A percentile compares a stretch with the other conserved stretches of the same genome.
Conservation (phyloP, 2,329 filamentous ascomycete species). For the Neofusicoccum laricinum region DNA sequence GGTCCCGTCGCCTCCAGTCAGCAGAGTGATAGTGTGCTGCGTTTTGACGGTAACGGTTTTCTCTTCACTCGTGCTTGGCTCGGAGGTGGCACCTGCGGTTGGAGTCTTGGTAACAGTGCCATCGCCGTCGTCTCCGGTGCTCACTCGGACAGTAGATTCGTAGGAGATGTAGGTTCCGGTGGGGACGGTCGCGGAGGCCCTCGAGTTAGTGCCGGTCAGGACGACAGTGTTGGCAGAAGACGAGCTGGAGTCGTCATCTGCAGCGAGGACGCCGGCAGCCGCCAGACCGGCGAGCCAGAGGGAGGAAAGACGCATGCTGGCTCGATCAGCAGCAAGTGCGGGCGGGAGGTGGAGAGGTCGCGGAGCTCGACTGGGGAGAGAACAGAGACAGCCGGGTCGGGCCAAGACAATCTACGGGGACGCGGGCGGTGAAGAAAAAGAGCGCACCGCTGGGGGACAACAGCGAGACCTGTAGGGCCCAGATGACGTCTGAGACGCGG, state of each 20-base stretch:
- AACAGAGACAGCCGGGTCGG: neutral
- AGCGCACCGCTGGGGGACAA: neutral
- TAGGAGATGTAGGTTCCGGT: constrained; percentile 17
- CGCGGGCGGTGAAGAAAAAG: neutral
- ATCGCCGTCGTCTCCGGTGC: neutral
- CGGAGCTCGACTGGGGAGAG: constrained; percentile 4
- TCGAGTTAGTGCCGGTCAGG: constrained; percentile 7
- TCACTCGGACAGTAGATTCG: neutral
- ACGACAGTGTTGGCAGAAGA: neutral
- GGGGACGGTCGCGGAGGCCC: neutral
- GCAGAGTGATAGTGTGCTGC: constrained; percentile 8
- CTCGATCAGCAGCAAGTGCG: neutral
- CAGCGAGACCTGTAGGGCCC: neutral
- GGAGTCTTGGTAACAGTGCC: neutral
- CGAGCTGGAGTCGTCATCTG: neutral
- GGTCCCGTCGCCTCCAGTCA: constrained; percentile 9
- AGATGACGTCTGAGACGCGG: constrained; percentile 10
- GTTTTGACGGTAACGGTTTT: constrained; percentile 7
- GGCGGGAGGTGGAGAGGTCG: constrained; percentile 2
- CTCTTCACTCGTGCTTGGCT: neutral
- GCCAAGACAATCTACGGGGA: neutral
- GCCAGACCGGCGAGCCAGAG: constrained; percentile 3
- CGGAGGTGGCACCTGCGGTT: neutral
- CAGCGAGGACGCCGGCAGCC: constrained; percentile 1
- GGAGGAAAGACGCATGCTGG: constrained; percentile 10